phyloP scores from a whole-genome alignment of 306 rosid genomes.

The Acacia crassicarpa region DNA sequence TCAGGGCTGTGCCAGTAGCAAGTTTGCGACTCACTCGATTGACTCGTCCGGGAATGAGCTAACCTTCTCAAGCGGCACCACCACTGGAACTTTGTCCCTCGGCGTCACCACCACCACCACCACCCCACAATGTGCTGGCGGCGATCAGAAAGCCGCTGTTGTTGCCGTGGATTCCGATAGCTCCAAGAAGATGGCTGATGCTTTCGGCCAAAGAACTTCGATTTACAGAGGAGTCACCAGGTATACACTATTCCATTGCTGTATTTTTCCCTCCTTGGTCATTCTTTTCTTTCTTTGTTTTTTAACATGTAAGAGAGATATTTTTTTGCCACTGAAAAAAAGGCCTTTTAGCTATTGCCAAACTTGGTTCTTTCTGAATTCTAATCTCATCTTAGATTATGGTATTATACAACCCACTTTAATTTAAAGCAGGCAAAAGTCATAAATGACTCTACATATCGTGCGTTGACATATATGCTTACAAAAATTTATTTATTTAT shows the following conservation, averaged over 20 bases:
- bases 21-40: slow-evolving; percentile 46
- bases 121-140: slow-evolving; percentile 21
- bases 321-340: not conserved
- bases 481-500: not conserved
- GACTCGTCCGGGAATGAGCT: slow-evolving; percentile 53
- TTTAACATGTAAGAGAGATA: not conserved
- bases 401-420: no score
- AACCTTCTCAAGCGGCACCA: slow-evolving; percentile 36
- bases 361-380: no score
- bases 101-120: slow-evolving; percentile 46
- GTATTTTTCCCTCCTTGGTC: not conserved
- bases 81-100: slow-evolving; percentile 46
- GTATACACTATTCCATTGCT: slow-evolving; percentile 46
- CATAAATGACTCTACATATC: no score
- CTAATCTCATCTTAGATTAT: no score
- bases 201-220: slow-evolving; percentile 78
- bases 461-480: not conserved
- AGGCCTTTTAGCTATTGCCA: not conserved
- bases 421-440: no score
- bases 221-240: slow-evolving; percentile 89
- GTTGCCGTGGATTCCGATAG: slow-evolving; percentile 38
- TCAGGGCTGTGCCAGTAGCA: slow-evolving; percentile 36
- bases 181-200: slow-evolving; percentile 49
- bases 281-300: not conserved
- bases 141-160: slow-evolving; percentile 35